Base-by-base conservation (phyloP, 306 rosid genomes). In the Castanea mollissima region DNA sequence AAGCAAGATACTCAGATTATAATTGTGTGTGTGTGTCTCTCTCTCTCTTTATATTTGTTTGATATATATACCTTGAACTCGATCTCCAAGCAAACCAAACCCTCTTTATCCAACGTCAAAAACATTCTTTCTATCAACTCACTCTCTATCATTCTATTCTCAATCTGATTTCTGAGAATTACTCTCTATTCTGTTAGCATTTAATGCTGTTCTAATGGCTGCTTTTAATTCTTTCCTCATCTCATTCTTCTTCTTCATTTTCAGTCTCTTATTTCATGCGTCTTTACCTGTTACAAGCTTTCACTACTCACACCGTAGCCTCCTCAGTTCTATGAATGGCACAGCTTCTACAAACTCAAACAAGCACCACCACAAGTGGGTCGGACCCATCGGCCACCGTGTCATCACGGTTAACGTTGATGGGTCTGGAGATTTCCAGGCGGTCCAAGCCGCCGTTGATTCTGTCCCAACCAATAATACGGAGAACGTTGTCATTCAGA, bases 401-500 rank as follows among this genome's bases (percentile, higher is more conserved):
- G 56, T 71, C 6, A 86, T 94, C 72, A 85, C 87, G 0, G 97
- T 92, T 1, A 89, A 91, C 55, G 51, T 86, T 2, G 85, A 88
- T 14, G 98, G 96, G 16, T 85, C 85, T 13, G 93, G 82, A 21
- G 83, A 87, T 20, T 91, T 89, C 85, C 80, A 3, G 69, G 89
- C 92, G 3, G 96, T 94, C 51, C 98, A 94, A 83, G 87, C 87
- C 0, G 97, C 97, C 31, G 94, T 94, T 2, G 80, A 94, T 67
- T 80, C 94, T 4, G 88, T 92, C 13, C 87, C 92, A 0, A 89
- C 70, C 56, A 89, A 88, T 82, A 92, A 94, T 31, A 80, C 76
- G 76, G 85, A 79, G 87, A 89, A 85, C 21, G 82, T 89, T 25
- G 35, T 90, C 74, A 92, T 92, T 78, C 82, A 78, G 68, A 94